phyloP scores from a whole-genome alignment of 2,329 filamentous ascomycete species.

The Thelonectria rubi region DNA sequence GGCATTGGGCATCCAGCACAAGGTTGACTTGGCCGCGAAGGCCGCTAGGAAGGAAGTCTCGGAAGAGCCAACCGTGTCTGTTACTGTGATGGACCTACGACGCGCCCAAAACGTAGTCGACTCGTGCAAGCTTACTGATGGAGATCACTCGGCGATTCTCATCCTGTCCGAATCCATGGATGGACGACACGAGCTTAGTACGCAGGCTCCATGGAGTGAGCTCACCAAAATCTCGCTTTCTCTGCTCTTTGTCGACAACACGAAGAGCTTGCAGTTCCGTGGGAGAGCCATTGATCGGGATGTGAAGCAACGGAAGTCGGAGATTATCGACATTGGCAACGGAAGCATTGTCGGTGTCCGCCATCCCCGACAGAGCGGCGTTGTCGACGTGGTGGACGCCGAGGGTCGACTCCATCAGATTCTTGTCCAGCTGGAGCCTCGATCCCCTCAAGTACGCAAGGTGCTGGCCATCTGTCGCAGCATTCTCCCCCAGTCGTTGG shows the following conservation, averaged over 20 bases:
- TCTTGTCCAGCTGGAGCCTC: constrained; percentile 72
- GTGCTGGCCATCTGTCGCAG: constrained; percentile 71
- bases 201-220: constrained; percentile 80
- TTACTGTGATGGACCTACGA: constrained; percentile 58
- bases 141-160: constrained; percentile 72
- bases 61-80: constrained; percentile 37
- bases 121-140: constrained; percentile 76
- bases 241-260: constrained; percentile 66
- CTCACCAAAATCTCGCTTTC: constrained; percentile 74
- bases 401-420: constrained; percentile 71
- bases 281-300: constrained; percentile 64
- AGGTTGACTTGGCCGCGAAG: constrained; percentile 40
- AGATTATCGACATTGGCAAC: constrained; percentile 57
- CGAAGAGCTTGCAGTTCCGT: constrained; percentile 66
- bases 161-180: constrained; percentile 72
- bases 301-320: constrained; percentile 54
- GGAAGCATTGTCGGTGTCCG: constrained; percentile 63
- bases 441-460: constrained; percentile 67
- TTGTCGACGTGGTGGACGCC: constrained; percentile 73
- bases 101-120: constrained; percentile 75
- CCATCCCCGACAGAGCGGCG: constrained; percentile 66
- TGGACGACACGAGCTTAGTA: constrained; percentile 72
- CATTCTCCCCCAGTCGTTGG: constrained; percentile 67
- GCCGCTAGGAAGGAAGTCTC: constrained; percentile 33
- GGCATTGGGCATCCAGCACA: constrained; percentile 58